Conservation (phyloP, 805 yeast genomes). For the Dipodascus albidus region DNA sequence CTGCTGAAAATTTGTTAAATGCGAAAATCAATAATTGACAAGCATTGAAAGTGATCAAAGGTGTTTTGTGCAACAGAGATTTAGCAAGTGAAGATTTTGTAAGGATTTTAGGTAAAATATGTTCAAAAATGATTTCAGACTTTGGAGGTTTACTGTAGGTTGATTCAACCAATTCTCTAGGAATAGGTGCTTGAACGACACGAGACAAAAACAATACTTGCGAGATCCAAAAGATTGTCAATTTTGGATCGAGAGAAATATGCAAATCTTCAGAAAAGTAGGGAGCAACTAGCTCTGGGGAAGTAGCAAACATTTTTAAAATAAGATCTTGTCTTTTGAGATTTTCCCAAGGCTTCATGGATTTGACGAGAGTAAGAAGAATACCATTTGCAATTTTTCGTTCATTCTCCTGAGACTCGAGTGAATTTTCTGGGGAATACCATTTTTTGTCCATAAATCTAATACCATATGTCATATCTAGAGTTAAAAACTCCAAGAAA, state of each 20-base stretch:
- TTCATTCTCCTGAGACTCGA: slow-evolving; percentile 1
- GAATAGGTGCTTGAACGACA: slow-evolving; percentile 47
- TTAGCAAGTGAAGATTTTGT: slow-evolving; percentile 46
- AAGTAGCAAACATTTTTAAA: slow-evolving; percentile 35
- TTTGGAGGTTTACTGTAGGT: background rate
- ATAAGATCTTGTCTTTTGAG: slow-evolving; percentile 46
- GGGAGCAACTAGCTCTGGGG: slow-evolving; percentile 66
- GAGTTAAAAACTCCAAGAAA: slow-evolving; percentile 38
- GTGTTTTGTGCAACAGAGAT: slow-evolving; percentile 39
- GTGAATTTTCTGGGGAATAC: slow-evolving; percentile 14
- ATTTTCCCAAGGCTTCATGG: slow-evolving; percentile 76
- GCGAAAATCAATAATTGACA: slow-evolving; percentile 46
- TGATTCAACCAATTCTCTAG: slow-evolving; percentile 29
- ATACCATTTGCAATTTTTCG: slow-evolving; percentile 48
- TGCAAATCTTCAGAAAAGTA: slow-evolving; percentile 28
- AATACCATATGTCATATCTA: slow-evolving; percentile 30
- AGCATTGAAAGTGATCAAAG: slow-evolving; percentile 50
- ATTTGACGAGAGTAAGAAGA: slow-evolving; percentile 47
- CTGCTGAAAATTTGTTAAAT: slow-evolving; percentile 40
- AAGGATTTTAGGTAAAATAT: slow-evolving; percentile 53
- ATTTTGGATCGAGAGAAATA: slow-evolving; percentile 58
- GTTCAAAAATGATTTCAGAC: slow-evolving; percentile 28
- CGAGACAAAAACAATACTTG: slow-evolving; percentile 51
- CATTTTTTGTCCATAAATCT: slow-evolving; percentile 23
- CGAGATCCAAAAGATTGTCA: slow-evolving; percentile 76